Base-by-base conservation (phyloP, 352 stramenopile species). In the Pythium dissimile region DNA sequence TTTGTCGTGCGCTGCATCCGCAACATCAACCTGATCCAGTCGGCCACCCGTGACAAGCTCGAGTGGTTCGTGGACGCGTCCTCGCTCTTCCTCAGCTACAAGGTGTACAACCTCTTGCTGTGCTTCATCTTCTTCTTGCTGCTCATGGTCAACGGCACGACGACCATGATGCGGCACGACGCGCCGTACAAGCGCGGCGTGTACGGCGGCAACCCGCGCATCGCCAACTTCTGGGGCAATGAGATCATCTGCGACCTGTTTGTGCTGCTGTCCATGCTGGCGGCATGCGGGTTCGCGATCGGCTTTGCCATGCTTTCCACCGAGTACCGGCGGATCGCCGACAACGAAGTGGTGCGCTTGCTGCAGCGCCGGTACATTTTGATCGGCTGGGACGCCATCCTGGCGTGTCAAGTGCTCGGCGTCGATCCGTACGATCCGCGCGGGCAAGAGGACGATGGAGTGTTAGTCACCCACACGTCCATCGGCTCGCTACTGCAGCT, bases 221-320 rank as follows among this genome's bases (percentile, higher is more conserved):
- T 87, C 16, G 58, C 66, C 9, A 62, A 59, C 32, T 84, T 87
- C 56, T 87, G 77, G 72, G 59, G 67, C 21, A 87, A 66, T 41
- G 77, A 87, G 46, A 76, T 84, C 56, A 73, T 85, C 32, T 74
- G 73, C 26, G 77, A 87, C 46, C 66, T 82, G 38, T 64, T 68
- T 9, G 59, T 78, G 10, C 59, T 84, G 27, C 62, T 80, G 0
- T 67, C 54, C 2, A 57, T 82, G 2, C 57, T 85, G 13, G 66
- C 64, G 30, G 26, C 73, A 28, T 62, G 41, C 24, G 72, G 74
- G 1, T 13, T 38, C 5, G 27, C 73, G 42, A 66, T 77, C 16
- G 60, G 72, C 1, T 55, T 62, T 15, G 30, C 66, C 6, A 71
- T 86, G 59, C 35, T 84, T 16, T 46, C 52, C 52, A 84, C 72